phyloP scores from a whole-genome alignment of 805 yeast species.

The Metschnikowia reukaufii region DNA sequence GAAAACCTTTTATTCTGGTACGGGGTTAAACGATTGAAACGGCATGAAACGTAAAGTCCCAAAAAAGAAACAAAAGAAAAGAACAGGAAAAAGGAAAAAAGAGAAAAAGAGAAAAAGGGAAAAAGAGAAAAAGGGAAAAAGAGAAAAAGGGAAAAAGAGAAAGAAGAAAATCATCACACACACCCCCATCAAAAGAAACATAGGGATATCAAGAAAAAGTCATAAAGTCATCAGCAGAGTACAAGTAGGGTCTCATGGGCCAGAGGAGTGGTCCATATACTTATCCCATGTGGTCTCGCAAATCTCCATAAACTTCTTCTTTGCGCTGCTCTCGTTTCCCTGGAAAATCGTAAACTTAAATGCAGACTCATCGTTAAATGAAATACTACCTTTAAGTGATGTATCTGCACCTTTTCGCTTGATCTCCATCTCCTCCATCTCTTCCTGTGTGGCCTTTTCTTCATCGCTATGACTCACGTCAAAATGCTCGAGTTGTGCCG shows the following conservation, averaged over 20 bases:
- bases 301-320: slow-evolving; percentile 41
- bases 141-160: not conserved
- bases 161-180: not conserved
- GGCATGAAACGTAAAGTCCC: too few species aligned
- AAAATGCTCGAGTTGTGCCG: slow-evolving; percentile 38
- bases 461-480: slow-evolving; percentile 14
- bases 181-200: not conserved
- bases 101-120: not conserved
- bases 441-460: slow-evolving; percentile 16
- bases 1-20: too few species aligned
- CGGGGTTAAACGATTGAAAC: too few species aligned
- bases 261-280: slow-evolving; percentile 19
- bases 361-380: slow-evolving; percentile 19
- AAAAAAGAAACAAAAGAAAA: too few species aligned
- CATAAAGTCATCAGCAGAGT: too few species aligned
- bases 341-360: slow-evolving; percentile 21
- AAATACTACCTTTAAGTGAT: slow-evolving; percentile 17
- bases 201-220: too few species aligned
- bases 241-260: too few species aligned
- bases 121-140: too few species aligned
- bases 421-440: slow-evolving; percentile 16
- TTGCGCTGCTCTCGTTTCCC: slow-evolving; percentile 19
- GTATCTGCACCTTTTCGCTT: slow-evolving; percentile 12
- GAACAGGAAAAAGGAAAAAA: not conserved
- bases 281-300: slow-evolving; percentile 48